Evolutionary conservation across 345 rosid species (phyloP), one percentile per base, ranked within the genome.

Genomic region (Euphorbia pulcherrima): DNA sequence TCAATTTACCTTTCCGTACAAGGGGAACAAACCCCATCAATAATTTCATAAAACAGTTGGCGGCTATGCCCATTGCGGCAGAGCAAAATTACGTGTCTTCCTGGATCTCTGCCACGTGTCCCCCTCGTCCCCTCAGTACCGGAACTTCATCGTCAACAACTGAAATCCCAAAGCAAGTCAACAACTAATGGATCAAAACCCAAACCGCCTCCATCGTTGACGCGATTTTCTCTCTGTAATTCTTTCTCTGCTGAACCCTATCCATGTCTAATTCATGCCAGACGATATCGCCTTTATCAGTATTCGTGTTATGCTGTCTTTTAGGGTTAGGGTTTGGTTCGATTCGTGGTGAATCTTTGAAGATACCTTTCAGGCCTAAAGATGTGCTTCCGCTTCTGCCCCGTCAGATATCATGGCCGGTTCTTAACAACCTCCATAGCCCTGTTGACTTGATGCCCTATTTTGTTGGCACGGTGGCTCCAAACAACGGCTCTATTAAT

Each of bases 391-490:
- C 99, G 41, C 76, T 88, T 69, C 75, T 91, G 5, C 97, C 99
- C 3, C 94, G 80, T 65, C 90, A 90, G 87, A 62, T 93, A 13
- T 90, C 99, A 2, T 93, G 96, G 97, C 97, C 97, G 27, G 91
- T 93, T 16, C 62, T 93, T 72, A 93, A 93, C 78, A 78, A 79
- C 59, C 73, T 93, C 83, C 92, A 89, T 81, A 76, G 79, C 77
- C 90, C 99, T n/a, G 92, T 89, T 60, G 97, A 90, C 80, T 74
- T 93, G 81, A 47, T 93, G 74, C 99, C 97, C n/a, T 84, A 79
- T 60, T 93, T 78, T 59, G 83, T 93, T 35, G 99, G 96, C 5
- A 83, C 99, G 11, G 84, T 91, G 55, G 61, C 88, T 62, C 89
- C 96, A 0, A 44, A 57, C 33, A 89, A 86, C 48, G 83, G 77